Evolutionary conservation across 495 filamentous ascomycete genomes (phyloP).

Genomic region (Tuber microsphaerosporum): DNA sequence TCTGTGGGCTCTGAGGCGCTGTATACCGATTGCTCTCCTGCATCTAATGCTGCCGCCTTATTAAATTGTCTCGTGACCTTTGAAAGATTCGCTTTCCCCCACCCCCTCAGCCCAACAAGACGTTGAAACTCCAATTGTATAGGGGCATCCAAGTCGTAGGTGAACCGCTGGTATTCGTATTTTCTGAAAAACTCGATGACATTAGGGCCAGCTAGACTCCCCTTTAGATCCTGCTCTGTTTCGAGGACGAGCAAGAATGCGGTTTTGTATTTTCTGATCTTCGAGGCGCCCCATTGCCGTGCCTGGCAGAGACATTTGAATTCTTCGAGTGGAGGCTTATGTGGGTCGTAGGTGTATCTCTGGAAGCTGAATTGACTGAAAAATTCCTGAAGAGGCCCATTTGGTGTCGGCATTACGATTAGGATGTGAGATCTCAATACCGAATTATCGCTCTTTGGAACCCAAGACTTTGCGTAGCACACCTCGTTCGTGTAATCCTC

Average conservation of each 20-base stretch:
- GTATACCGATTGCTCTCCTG: not conserved
- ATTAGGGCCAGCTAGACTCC: not conserved
- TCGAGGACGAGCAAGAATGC: not conserved
- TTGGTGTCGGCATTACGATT: not conserved
- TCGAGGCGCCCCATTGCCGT: not conserved
- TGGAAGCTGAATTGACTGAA: not conserved
- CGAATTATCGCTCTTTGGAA: not conserved
- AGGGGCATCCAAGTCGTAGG: not conserved
- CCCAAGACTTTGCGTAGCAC: not conserved
- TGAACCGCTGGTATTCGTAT: not conserved
- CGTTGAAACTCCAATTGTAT: not conserved
- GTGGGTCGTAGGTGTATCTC: not conserved
- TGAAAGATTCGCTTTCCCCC: not conserved
- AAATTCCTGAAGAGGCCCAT: not conserved
- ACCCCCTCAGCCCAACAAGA: not conserved
- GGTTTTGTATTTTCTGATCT: not conserved
- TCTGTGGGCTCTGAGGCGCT: not conserved
- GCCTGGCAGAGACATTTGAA: not conserved
- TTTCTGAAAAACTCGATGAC: not conserved
- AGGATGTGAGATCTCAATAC: not conserved
- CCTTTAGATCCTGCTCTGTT: too few species aligned
- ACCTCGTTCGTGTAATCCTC: not conserved
- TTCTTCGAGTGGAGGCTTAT: not conserved
- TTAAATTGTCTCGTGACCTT: not conserved
- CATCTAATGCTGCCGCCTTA: not conserved